A percentile compares a stretch with the other conserved stretches of the same genome.
Conservation (phyloP, 768 basidiomycete genomes). For the Trametes coccinea region DNA sequence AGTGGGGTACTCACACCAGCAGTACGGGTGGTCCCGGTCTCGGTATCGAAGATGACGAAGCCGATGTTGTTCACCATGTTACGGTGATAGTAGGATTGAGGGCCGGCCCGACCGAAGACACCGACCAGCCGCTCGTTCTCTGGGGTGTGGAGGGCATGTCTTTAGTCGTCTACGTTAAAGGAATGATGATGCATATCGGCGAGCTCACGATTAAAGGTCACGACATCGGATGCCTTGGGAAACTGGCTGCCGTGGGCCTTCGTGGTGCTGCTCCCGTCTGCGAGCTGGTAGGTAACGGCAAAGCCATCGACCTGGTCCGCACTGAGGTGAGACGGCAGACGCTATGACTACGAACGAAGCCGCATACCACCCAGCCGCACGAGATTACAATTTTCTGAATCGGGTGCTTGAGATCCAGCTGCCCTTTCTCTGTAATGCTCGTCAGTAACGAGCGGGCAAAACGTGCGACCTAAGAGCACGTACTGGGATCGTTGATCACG, state of each 20-base stretch:
- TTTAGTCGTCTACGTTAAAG: not conserved
- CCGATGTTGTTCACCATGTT: slow-evolving; percentile 8
- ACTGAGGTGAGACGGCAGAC: not conserved
- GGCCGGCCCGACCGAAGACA: slow-evolving; percentile 11
- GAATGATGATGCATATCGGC: not conserved
- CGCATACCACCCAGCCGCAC: not conserved
- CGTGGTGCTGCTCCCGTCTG: not conserved
- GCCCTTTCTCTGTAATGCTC: not conserved
- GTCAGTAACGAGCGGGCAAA: not conserved
- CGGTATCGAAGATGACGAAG: slow-evolving; percentile 12
- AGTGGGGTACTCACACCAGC: not conserved
- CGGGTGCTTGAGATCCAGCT: not conserved
- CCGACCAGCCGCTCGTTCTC: not conserved
- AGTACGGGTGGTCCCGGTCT: not conserved
- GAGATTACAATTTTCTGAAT: not conserved
- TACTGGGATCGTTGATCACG: not conserved
- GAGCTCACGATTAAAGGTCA: not conserved
- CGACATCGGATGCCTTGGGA: not conserved
- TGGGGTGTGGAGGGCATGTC: not conserved
- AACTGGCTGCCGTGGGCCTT: not conserved
- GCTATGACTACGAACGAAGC: too few relatives aligned
- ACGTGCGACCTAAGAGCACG: not conserved
- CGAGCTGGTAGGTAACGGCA: not conserved
- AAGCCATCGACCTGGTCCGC: not conserved
- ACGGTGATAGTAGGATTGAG: slow-evolving; percentile 9